phyloP scores from a whole-genome alignment of 169 alveolate species.

The Neospora caninum region DNA sequence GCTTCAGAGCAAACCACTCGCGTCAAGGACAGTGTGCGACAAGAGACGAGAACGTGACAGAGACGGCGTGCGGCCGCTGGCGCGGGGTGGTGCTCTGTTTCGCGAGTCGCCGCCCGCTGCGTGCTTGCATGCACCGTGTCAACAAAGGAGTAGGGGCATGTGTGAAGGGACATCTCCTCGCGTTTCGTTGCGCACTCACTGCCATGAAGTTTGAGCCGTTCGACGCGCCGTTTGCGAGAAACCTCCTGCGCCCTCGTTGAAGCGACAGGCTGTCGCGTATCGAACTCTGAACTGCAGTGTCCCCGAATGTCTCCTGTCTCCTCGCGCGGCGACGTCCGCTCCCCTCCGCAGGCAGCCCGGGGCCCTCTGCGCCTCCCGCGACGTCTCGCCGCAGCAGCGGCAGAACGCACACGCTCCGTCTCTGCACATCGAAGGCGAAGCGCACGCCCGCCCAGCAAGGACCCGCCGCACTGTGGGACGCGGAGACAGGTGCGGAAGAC shows the following conservation, averaged over 20 bases:
- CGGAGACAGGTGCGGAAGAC: background rate
- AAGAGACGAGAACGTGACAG: no score
- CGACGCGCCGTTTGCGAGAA: background rate
- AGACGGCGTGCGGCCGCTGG: no score
- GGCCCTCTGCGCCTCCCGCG: background rate
- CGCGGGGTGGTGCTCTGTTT: no score
- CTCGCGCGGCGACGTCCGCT: background rate
- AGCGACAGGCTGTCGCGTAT: background rate
- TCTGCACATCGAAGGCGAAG: background rate
- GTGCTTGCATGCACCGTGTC: no score
- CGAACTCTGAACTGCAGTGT: background rate
- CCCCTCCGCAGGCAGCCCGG: background rate
- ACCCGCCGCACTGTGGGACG: background rate
- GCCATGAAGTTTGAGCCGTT: background rate
- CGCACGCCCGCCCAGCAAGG: slow-evolving; percentile 33
- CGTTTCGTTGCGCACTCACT: background rate
- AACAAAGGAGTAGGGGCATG: no score
- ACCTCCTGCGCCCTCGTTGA: background rate
- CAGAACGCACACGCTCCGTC: background rate
- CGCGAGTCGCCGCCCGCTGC: no score
- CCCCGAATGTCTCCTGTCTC: background rate
- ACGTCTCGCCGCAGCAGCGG: slow-evolving; percentile 24
- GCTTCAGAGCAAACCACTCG: no score
- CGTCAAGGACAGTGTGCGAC: no score
- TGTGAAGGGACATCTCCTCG: no score